Percentiles rank a stretch among this genome's conserved stretches.
These are phyloP conservation scores for Neurospora africana DNA, from an alignment of 495 filamentous ascomycete species.

Conservation along the genomic window DNA sequence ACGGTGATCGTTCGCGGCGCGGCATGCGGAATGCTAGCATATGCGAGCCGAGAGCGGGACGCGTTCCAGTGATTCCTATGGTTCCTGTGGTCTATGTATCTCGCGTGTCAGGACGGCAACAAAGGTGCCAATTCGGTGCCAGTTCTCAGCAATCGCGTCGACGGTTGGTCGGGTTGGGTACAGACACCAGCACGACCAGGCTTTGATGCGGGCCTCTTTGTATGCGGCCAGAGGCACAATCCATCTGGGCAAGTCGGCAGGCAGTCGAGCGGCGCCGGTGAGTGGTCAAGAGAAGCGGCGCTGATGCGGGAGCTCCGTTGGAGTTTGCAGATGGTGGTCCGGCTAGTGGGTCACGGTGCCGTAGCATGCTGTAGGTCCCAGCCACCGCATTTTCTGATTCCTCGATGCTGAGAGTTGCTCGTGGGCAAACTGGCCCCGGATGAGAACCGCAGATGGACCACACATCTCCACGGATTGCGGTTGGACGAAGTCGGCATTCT, in stretches of 20 bases:
- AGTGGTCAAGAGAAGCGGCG: constrained; percentile 16
- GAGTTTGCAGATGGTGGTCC: constrained; percentile 4
- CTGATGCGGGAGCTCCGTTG: constrained; percentile 17
- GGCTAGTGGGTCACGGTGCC: constrained; percentile 13
- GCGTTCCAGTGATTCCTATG: constrained; percentile 9
- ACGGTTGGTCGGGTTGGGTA: constrained; percentile 17
- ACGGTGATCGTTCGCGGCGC: not conserved
- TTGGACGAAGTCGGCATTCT: not conserved
- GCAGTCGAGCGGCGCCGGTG: constrained; percentile 7
- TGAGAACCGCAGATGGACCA: not conserved
- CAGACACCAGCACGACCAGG: constrained; percentile 7
- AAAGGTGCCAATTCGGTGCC: constrained; percentile 9
- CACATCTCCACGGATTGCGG: not conserved
- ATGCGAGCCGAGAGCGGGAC: constrained; percentile 7
- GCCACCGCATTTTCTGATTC: constrained; percentile 21
- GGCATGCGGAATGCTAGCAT: not conserved
- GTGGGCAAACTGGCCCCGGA: not conserved
- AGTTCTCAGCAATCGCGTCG: constrained; percentile 6
- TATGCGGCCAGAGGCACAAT: constrained; percentile 29
- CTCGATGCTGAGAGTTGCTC: not conserved
- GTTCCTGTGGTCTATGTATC: not conserved
- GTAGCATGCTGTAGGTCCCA: constrained; percentile 11
- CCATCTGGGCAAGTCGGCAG: constrained; percentile 11
- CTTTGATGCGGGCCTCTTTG: constrained; percentile 22
- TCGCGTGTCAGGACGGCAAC: constrained; percentile 24